phyloP scores from a whole-genome alignment of 148 eudicot species.

The Silene conica region DNA sequence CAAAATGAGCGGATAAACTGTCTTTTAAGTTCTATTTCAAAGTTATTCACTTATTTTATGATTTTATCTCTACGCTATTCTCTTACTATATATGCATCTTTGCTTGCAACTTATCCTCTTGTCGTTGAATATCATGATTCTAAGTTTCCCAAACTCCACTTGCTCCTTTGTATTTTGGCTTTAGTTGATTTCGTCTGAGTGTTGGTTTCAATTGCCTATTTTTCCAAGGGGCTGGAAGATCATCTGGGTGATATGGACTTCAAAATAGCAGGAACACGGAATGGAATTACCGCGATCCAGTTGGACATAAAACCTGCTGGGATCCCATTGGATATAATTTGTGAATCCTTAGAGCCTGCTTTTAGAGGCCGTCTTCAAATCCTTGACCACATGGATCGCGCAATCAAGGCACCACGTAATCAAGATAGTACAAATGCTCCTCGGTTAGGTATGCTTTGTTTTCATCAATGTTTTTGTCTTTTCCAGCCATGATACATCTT shows the following conservation, averaged over 20 bases:
- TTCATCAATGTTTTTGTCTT: background rate
- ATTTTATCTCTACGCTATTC: background rate
- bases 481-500: background rate
- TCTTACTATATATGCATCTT: background rate
- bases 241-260: constrained; percentile 99
- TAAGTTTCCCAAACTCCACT: background rate
- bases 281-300: constrained; percentile 93
- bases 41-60: background rate
- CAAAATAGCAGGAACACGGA: constrained; percentile 91
- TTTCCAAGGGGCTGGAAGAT: constrained; percentile 85
- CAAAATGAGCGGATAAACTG: background rate
- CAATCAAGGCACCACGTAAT: constrained; percentile 62
- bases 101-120: constrained; percentile 1
- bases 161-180: background rate
- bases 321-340: constrained; percentile 84
- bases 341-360: constrained; percentile 84
- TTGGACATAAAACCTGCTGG: constrained; percentile 98
- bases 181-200: background rate
- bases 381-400: constrained; percentile 83
- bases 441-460: constrained; percentile 46
- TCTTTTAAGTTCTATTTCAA: constrained; percentile 1
- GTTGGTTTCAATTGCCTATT: background rate
- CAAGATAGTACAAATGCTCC: constrained; percentile 67
- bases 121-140: background rate
- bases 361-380: constrained; percentile 78